Base-by-base conservation (phyloP, 2,329 filamentous ascomycete species). In the Cladorrhinum sp. region DNA sequence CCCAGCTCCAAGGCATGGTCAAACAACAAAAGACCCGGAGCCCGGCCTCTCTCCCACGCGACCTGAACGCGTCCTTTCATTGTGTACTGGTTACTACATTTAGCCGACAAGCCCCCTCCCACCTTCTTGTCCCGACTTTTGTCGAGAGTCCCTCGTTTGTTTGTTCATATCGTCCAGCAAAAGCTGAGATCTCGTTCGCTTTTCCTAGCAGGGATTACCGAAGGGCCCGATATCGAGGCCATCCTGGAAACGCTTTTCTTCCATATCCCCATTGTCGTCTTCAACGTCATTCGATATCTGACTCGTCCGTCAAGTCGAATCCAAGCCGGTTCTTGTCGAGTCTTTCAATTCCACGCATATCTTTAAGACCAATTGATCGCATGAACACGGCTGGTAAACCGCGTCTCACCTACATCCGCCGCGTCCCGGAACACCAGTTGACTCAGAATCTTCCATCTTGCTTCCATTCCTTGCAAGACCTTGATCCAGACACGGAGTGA, bases 311-410 rank as follows among this genome's bases (percentile, higher is more conserved):
- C 21, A 53, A 33, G 36, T 54, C 18, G 9, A 54, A 16, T 23
- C 18, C n/a, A 20, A 33, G 30, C 51, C 26, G 28, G 16, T 20
- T 18, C 30, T 20, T 23, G 21, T 21, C 33, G 20, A 46, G 20
- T 39, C 28, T 55, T 30, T 46, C 18, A 18, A 8, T 42, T 39
- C 18, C 14, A 24, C 8, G 36, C 24, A 24, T 42, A 46, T 20
- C 49, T 28, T 4, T 46, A 58, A 53, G n/a, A 26, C 51, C 24
- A 51, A 51, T 26, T 58, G 53, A 55, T 61, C 63, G 59, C 64
- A 67, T 66, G 62, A 68, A 66, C 64, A 64, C 67, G 67, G 67
- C 60, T 64, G 56, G 53, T 65, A 58, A 67, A 64, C 62, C 59
- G 55, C 63, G 57, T 60, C 60, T 66, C 64, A 61, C 52, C 61